Percentiles rank a stretch among this genome's conserved stretches.
Conservation (phyloP, 2,329 filamentous ascomycete genomes). For the Dendrostoma leiphaemia region DNA sequence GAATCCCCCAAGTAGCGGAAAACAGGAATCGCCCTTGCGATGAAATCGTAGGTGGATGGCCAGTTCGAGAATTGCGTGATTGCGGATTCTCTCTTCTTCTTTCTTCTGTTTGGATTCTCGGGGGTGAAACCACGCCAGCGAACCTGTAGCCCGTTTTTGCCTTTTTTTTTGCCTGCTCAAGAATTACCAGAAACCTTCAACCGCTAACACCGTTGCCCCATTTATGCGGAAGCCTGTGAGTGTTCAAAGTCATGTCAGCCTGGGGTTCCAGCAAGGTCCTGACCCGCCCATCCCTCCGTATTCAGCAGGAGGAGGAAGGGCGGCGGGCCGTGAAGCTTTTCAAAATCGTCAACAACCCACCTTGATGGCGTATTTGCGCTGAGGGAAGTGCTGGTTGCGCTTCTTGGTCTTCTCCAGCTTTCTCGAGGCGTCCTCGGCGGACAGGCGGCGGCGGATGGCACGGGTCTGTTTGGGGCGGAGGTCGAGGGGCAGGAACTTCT, state of each 20-base stretch:
- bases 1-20: conserved; percentile 20
- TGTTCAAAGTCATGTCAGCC: conserved; percentile 9
- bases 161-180: conserved; percentile 16
- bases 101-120: neutral
- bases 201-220: conserved; percentile 14
- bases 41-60: conserved; percentile 16
- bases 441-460: conserved; percentile 93
- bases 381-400: conserved; percentile 92
- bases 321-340: neutral
- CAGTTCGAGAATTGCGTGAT: conserved; percentile 13
- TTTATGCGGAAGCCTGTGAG: conserved; percentile 20
- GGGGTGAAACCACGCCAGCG: conserved; percentile 17
- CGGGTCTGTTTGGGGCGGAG: conserved; percentile 98
- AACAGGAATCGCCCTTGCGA: conserved; percentile 19
- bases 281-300: too few species aligned
- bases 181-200: conserved; percentile 20
- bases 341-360: conserved; percentile 47
- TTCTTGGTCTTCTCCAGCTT: conserved; percentile 95
- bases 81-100: conserved; percentile 1
- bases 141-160: conserved; percentile 19
- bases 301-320: too few species aligned
- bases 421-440: conserved; percentile 82
- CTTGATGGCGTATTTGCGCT: conserved; percentile 99
- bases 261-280: neutral
- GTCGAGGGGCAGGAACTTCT: conserved; percentile 99